Evolutionary conservation across 345 rosid genomes (phyloP).

Genomic region (Erysimum cheiranthoides): DNA sequence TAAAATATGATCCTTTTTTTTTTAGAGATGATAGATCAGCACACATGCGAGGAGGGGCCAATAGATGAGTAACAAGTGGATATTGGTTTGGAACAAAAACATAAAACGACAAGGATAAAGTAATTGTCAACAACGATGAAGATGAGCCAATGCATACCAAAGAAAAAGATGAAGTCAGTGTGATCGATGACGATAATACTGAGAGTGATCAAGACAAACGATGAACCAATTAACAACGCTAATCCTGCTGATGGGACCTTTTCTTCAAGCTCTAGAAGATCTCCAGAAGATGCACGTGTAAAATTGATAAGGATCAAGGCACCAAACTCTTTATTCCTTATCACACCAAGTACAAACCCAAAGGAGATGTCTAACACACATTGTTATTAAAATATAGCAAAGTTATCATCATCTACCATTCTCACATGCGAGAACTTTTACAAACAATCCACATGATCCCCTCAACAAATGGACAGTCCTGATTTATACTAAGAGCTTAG

Average conservation of each 20-base stretch:
- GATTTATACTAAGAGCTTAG: no score
- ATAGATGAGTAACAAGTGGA: conserved; percentile 32
- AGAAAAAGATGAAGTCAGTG: conserved; percentile 13
- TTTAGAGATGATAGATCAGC: conserved; percentile 19
- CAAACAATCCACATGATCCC: no score
- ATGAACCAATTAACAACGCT: conserved; percentile 1
- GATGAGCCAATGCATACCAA: conserved; percentile 31
- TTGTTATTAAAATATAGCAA: no score
- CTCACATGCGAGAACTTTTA: no score
- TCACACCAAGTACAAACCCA: no score
- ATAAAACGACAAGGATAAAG: conserved; percentile 16
- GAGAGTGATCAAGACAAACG: conserved; percentile 25
- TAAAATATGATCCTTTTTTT: conserved; percentile 19
- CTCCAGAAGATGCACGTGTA: conserved; percentile 20
- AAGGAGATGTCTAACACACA: no score
- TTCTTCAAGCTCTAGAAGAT: conserved; percentile 22
- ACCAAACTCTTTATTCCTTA: no score
- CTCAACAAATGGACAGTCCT: no score
- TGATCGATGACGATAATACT: conserved; percentile 22
- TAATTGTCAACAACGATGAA: conserved; percentile 21
- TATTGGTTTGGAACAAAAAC: conserved; percentile 27
- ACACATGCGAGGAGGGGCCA: conserved; percentile 24
- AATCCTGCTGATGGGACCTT: conserved; percentile 17
- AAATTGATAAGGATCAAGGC: neutral
- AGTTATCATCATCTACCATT: no score